A percentile compares a stretch with the other conserved stretches of the same genome.
Conservation (phyloP, 2,329 filamentous ascomycete genomes). For the Cryphonectria naterciae region DNA sequence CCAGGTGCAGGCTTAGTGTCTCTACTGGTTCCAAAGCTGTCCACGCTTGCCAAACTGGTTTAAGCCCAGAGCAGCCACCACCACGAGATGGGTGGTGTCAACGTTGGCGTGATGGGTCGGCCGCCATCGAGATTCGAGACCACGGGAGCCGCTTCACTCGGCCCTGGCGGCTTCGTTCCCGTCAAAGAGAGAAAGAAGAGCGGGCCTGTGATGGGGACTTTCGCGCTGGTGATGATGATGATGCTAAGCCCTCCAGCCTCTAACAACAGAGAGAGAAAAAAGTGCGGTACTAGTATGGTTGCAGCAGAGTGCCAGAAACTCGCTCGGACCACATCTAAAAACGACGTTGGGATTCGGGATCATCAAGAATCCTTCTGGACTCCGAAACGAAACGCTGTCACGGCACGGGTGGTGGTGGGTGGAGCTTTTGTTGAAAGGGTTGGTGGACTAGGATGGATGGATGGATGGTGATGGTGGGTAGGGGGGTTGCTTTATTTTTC, state of each 20-base stretch:
- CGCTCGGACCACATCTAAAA: slow-evolving; percentile 23
- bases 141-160: slow-evolving; percentile 5
- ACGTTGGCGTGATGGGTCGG: neutral
- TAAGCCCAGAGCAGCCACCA: neutral
- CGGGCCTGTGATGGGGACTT: neutral
- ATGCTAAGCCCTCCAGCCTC: neutral
- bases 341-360: neutral
- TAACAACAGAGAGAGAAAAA: neutral
- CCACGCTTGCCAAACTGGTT: neutral
- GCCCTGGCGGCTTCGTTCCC: neutral
- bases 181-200: neutral
- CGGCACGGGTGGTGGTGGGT: neutral
- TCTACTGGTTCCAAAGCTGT: neutral
- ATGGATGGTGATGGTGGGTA: slow-evolving; percentile 5
- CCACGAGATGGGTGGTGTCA: neutral
- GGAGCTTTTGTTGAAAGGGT: neutral
- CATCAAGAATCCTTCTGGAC: slow-evolving; percentile 6
- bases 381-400: slow-evolving; percentile 22
- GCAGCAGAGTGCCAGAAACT: slow-evolving; percentile 6
- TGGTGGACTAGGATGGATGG: neutral
- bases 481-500: neutral
- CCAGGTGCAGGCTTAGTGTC: neutral
- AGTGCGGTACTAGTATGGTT: neutral
- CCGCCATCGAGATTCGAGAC: slow-evolving; percentile 22
- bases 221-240: neutral